Percentiles rank a stretch among this genome's conserved stretches.
Evolutionary conservation across 1,139 yeast genomes (phyloP).

Genomic region (Dujonia santamariae): DNA sequence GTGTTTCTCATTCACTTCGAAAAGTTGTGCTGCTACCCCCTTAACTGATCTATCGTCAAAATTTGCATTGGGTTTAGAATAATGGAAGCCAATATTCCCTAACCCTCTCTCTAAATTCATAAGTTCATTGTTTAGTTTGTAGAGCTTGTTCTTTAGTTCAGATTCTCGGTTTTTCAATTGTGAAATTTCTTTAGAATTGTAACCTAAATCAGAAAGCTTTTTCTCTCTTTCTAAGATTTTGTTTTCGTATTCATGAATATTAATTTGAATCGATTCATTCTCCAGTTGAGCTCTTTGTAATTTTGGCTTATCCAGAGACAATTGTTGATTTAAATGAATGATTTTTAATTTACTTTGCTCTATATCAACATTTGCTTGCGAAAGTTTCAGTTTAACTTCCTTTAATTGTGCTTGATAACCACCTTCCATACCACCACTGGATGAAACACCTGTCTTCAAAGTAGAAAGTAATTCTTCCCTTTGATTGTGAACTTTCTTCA

Average conservation of each 20-base stretch:
- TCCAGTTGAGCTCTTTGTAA: constrained; percentile 55
- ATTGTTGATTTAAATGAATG: constrained; percentile 53
- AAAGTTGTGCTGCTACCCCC: constrained; percentile 89
- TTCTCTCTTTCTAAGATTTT: constrained; percentile 39
- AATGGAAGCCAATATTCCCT: constrained; percentile 73
- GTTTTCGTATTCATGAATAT: constrained; percentile 41
- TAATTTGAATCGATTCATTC: constrained; percentile 37
- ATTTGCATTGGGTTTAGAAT: constrained; percentile 58
- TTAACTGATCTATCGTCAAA: constrained; percentile 66
- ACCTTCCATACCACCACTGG: constrained; percentile 72
- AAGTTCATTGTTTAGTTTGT: constrained; percentile 46
- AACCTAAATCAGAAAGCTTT: constrained; percentile 56
- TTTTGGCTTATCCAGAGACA: constrained; percentile 51
- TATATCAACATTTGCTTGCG: constrained; percentile 53
- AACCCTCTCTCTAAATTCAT: constrained; percentile 62
- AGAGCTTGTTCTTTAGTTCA: constrained; percentile 24
- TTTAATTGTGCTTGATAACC: constrained; percentile 78
- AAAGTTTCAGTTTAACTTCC: constrained; percentile 57
- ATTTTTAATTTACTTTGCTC: constrained; percentile 63
- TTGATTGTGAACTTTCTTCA: constrained; percentile 50
- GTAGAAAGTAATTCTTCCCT: constrained; percentile 83
- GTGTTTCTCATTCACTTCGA: constrained; percentile 58
- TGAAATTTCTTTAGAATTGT: constrained; percentile 47
- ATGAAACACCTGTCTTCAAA: constrained; percentile 85
- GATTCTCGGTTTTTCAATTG: constrained; percentile 46